A percentile compares a stretch with the other conserved stretches of the same genome.
Conservation (phyloP, 2,329 filamentous ascomycete genomes). For the Blastomyces silverae region DNA sequence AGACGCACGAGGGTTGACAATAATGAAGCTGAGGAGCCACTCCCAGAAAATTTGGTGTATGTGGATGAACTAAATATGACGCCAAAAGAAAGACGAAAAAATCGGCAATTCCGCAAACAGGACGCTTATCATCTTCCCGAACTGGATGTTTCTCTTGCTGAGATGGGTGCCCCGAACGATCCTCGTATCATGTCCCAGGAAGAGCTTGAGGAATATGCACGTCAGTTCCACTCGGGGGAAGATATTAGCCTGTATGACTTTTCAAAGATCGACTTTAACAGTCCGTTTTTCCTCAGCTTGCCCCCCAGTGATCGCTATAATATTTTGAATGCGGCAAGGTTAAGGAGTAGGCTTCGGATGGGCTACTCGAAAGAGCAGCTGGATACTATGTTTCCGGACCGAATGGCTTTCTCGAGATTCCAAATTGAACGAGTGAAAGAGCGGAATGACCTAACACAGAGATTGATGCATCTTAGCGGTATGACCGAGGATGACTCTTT, state of each 20-base stretch:
- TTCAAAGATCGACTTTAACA: constrained; percentile 96
- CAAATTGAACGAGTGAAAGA: constrained; percentile 92
- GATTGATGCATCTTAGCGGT: constrained; percentile 88
- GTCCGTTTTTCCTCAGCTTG: constrained; percentile 87
- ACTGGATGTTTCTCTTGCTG: constrained; percentile 65
- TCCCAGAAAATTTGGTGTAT: constrained; percentile 74
- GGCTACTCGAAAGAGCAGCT: constrained; percentile 94
- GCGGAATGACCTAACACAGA: constrained; percentile 87
- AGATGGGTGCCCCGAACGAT: constrained; percentile 85
- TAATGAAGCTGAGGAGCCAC: constrained; percentile 56
- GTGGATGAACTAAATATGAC: constrained; percentile 83
- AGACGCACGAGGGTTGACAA: constrained; percentile 28
- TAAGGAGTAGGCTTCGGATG: constrained; percentile 87
- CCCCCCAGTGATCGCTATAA: constrained; percentile 91
- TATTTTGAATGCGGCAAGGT: constrained; percentile 85
- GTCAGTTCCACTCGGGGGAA: constrained; percentile 85
- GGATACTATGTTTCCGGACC: constrained; percentile 91
- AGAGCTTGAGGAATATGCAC: constrained; percentile 87
- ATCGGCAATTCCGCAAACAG: constrained; percentile 76
- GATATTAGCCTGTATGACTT: constrained; percentile 90
- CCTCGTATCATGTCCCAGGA: constrained; percentile 94
- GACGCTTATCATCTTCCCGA: constrained; percentile 95
- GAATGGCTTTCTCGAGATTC: constrained; percentile 94
- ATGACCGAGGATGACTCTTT: constrained; percentile 73
- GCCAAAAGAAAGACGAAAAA: constrained; percentile 64